Percentiles rank a stretch among this genome's conserved stretches.
These are phyloP conservation scores for Rhizopogon salebrosus DNA, from an alignment of 768 basidiomycete genomes.

Conservation along the genomic window DNA sequence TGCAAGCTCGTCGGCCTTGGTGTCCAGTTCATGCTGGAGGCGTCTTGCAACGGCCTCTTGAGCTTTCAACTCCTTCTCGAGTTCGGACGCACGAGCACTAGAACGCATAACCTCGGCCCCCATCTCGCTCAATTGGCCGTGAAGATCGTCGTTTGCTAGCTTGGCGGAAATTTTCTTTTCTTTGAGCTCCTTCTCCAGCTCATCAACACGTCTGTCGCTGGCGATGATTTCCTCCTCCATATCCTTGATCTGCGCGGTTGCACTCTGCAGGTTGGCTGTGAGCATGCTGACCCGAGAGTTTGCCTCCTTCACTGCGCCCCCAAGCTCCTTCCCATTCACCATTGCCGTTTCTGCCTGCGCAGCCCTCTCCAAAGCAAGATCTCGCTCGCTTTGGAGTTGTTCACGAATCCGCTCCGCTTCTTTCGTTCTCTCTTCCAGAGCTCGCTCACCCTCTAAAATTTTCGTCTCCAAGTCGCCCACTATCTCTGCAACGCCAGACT, in stretches of 20 bases:
- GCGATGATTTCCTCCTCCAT: conserved; percentile 57
- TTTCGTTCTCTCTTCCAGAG: conserved; percentile 34
- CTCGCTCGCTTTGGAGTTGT: conserved; percentile 45
- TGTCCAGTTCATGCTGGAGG: conserved; percentile 41
- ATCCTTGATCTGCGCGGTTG: conserved; percentile 52
- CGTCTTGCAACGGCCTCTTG: conserved; percentile 26
- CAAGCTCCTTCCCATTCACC: conserved; percentile 62
- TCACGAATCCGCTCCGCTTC: conserved; percentile 42
- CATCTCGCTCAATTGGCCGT: conserved; percentile 28
- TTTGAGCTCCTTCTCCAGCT: conserved; percentile 52
- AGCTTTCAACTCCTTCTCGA: conserved; percentile 42
- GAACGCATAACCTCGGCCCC: conserved; percentile 24
- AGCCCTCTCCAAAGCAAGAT: conserved; percentile 53
- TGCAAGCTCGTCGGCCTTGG: conserved; percentile 20
- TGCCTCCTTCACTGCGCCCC: conserved; percentile 59
- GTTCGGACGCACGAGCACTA: conserved; percentile 30
- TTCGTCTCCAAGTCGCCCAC: conserved; percentile 60
- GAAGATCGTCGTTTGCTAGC: conserved; percentile 35
- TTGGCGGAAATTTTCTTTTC: conserved; percentile 43
- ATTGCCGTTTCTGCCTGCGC: conserved; percentile 61
- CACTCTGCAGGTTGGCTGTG: conserved; percentile 54
- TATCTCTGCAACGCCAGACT: conserved; percentile 63
- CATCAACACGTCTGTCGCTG: conserved; percentile 47
- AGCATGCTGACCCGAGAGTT: conserved; percentile 54
- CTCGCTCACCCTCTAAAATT: conserved; percentile 46